Evolutionary conservation across 371 early-diverging fungal species (phyloP).

Genomic region (Syncephalastrum monosporum): DNA sequence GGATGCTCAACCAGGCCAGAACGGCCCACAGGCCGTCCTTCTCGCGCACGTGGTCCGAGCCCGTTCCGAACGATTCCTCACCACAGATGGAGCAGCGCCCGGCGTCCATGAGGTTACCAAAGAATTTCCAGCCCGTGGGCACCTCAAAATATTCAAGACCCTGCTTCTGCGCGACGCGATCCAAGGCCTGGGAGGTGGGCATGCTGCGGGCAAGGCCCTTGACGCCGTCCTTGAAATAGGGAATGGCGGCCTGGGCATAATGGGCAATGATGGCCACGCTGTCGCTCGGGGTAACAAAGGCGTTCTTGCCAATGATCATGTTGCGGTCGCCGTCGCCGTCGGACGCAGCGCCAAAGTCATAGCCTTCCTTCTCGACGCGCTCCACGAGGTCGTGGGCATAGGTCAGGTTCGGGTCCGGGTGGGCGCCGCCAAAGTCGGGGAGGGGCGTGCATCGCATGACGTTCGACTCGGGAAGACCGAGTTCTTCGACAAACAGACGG

Average conservation of each 20-base stretch:
- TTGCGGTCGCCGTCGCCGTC: constrained; percentile 95
- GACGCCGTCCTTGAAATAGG: constrained; percentile 90
- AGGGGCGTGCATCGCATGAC: constrained; percentile 84
- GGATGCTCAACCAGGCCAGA: constrained; percentile 93
- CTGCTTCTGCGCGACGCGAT: constrained; percentile 85
- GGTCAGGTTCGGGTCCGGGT: constrained; percentile 98
- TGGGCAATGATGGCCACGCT: constrained; percentile 97
- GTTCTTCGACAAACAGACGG: constrained; percentile 85
- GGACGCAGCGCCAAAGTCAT: constrained; percentile 93
- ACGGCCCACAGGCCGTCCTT: constrained; percentile 99
- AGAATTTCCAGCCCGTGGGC: constrained; percentile 97
- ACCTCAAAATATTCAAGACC: constrained; percentile 81
- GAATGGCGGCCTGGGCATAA: constrained; percentile 79
- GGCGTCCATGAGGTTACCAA: constrained; percentile 98
- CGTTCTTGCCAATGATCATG: constrained; percentile 92
- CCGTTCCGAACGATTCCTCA: constrained; percentile 97
- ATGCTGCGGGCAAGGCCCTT: constrained; percentile 93
- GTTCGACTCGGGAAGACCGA: constrained; percentile 78
- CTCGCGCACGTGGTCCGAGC: constrained; percentile 97
- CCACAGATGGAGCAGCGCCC: constrained; percentile 94
- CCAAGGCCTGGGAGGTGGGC: constrained; percentile 94
- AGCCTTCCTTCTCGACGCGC: constrained; percentile 75
- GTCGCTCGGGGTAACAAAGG: constrained; percentile 97
- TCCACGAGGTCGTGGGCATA: constrained; percentile 95
- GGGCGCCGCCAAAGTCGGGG: constrained; percentile 93